Evolutionary conservation across 2,329 filamentous ascomycete species (phyloP), one percentile per base, ranked within the genome.

Genomic region (Cordyceps farinosa): DNA sequence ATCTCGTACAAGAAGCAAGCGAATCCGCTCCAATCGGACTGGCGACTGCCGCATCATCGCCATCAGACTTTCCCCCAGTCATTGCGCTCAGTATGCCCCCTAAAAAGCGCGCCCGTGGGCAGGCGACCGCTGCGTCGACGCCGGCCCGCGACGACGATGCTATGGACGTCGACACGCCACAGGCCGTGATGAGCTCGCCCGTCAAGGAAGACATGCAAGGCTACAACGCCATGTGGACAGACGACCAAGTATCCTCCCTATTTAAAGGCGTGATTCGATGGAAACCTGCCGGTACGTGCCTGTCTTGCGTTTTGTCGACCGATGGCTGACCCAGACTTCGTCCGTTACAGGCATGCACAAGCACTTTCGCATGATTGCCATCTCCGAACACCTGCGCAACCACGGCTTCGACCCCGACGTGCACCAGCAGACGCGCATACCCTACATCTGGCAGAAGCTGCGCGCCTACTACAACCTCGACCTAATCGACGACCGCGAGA

Each of bases 191-290:
- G 5, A 67, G 69, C 9, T 76, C 75, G 5, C 79, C 66, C 40
- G 67, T 78, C 34, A 76, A 77, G 50, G 54, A 61, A 5, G 63
- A 64, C 9, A 65, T 69, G 75, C 67, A 74, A 76, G 63, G 58
- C 11, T 69, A 65, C 55, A 84, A 86, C 63, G 91, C 94, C 67
- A 85, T 88, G 32, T 99, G 95, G 95, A 97, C 92, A 4, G 93
- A 97, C 71, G 94, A 97, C 72, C 95, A 99, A 76, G 90, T 96
- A 68, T 92, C 91, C 1, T 93, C 92, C 47, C 82, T 99, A 1
- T 92, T 97, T 78, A 97, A 97, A 74, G 92, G 88, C 59, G 89
- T 98, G 68, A 93, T 98, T 67, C 85, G 88, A 72, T 97, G 91
- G 90, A 99, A 99, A 74, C 95, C 95, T n/a, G 94, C 94, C 47